These are phyloP conservation scores for Eremomyces bilateralis DNA, from an alignment of 495 filamentous ascomycete genomes.

Conservation along the genomic window DNA sequence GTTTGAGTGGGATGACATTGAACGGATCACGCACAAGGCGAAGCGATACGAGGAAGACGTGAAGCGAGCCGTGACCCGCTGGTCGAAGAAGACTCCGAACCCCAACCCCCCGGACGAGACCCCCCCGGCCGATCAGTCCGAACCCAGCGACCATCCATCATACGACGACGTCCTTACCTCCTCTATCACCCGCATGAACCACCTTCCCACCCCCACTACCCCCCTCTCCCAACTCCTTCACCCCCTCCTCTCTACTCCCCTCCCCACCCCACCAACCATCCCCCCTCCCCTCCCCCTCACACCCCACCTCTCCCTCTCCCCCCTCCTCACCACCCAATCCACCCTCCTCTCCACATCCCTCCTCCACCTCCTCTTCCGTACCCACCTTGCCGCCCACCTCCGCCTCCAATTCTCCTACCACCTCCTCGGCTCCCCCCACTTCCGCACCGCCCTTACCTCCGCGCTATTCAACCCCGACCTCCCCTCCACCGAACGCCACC, in stretches of 20 bases:
- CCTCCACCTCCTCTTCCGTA: constrained; percentile 58
- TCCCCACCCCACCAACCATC: constrained; percentile 2
- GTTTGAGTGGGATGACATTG: constrained; percentile 56
- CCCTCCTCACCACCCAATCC: constrained; percentile 51
- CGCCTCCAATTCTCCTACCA: constrained; percentile 59
- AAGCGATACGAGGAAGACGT: constrained; percentile 38
- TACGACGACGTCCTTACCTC: constrained; percentile 5
- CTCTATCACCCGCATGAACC: too few relatives aligned
- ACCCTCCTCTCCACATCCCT: constrained; percentile 53
- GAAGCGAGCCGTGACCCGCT: constrained; percentile 17
- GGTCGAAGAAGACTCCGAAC: constrained; percentile 5
- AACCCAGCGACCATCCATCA: too few relatives aligned
- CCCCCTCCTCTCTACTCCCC: constrained; percentile 5
- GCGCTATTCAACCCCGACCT: constrained; percentile 78
- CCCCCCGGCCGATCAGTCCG: neutral
- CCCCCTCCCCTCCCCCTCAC: constrained; percentile 48
- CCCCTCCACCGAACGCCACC: constrained; percentile 48
- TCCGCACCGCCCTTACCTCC: constrained; percentile 53
- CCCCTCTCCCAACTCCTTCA: constrained; percentile 7
- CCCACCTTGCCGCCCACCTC: constrained; percentile 51
- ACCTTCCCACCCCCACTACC: constrained; percentile 1
- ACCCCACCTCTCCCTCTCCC: constrained; percentile 53
- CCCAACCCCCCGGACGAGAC: too few relatives aligned
- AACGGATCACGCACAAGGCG: constrained; percentile 35
- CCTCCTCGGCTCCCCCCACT: constrained; percentile 64